Base-by-base conservation (phyloP, 768 basidiomycete genomes). In the Suillus luteus region DNA sequence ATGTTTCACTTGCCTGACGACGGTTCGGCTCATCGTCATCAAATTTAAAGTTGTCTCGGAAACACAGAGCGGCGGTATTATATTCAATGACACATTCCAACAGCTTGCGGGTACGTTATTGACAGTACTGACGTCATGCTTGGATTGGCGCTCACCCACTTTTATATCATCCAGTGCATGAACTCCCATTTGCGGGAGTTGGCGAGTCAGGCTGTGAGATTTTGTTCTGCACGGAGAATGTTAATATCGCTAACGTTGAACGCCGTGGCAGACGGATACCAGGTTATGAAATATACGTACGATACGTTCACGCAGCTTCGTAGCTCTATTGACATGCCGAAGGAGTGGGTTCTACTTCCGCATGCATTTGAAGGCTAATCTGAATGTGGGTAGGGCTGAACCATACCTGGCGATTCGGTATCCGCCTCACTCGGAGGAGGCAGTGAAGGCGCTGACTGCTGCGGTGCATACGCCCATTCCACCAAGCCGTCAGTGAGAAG, bases 201-300 rank as follows among this genome's bases (percentile, higher is more conserved):
- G 88, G 89, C 35, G 84, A 84, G 69, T 89, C 88, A 1, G 89
- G 89, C 61, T 82, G 89, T 89, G 71, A 66, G 86, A 76, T 10
- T 9, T 44, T 6, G 43, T 8, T 43, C 31, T 31, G n/a, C 5
- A 19, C n/a, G 3, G 5, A 57, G 31, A 31, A 31, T 31, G 3
- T 31, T 22, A 24, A 24, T 24, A 48, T 17, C 22, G 14, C 37
- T 37, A 14, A 60, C 44, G 27, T 37, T 63, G 14, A 59, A 38
- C 38, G 31, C 63, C 57, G 48, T 57, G 38, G 7, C 33, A 88
- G 88, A 87, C 62, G 89, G 89, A 12, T 72, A 77, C 27, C 85
- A 88, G 66, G 52, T 76, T 15, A 71, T 86, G 63, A 82, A 82
- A 67, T 80, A 82, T 67, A 84, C 81, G 59, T 89, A 82, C 64